Conservation (phyloP, 352 stramenopile species). For the Pythium rishiriense region DNA sequence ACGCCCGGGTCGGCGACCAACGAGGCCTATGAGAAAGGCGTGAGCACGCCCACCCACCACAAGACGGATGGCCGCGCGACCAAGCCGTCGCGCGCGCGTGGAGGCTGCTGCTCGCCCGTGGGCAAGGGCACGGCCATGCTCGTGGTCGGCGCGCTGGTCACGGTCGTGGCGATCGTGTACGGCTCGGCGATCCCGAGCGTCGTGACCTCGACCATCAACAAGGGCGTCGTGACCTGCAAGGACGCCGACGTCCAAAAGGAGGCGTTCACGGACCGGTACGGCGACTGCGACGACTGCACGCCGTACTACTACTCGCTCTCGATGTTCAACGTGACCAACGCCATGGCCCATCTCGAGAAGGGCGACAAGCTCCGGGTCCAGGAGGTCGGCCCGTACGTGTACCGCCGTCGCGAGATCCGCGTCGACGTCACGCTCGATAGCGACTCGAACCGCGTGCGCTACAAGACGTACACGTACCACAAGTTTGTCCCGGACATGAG, state of each 20-base stretch:
- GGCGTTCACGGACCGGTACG: constrained; percentile 54
- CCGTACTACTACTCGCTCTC: constrained; percentile 69
- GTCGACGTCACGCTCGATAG: constrained; percentile 55
- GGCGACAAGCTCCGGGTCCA: constrained; percentile 57
- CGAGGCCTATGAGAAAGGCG: constrained; percentile 29
- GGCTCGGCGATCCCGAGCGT: constrained; percentile 51
- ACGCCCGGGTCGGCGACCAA: constrained; percentile 26
- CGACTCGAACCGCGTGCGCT: constrained; percentile 57
- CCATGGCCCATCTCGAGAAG: constrained; percentile 50
- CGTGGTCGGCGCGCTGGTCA: constrained; percentile 35
- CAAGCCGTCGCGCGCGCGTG: not conserved
- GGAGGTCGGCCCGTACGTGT: constrained; percentile 73
- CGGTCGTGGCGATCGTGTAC: constrained; percentile 55
- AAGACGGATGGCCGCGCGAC: not conserved
- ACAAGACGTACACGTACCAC: constrained; percentile 83
- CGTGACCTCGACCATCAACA: constrained; percentile 39
- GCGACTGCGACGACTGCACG: constrained; percentile 75
- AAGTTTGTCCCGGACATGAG: constrained; percentile 47
- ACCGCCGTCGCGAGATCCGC: constrained; percentile 61
- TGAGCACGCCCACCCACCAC: constrained; percentile 11
- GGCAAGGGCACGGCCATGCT: constrained; percentile 30
- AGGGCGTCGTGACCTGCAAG: constrained; percentile 47
- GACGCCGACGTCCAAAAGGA: constrained; percentile 39
- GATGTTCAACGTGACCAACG: constrained; percentile 82
- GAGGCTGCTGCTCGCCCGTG: constrained; percentile 8